Evolutionary conservation across 1,139 yeast genomes (phyloP).

Genomic region (Blastobotrys apis): DNA sequence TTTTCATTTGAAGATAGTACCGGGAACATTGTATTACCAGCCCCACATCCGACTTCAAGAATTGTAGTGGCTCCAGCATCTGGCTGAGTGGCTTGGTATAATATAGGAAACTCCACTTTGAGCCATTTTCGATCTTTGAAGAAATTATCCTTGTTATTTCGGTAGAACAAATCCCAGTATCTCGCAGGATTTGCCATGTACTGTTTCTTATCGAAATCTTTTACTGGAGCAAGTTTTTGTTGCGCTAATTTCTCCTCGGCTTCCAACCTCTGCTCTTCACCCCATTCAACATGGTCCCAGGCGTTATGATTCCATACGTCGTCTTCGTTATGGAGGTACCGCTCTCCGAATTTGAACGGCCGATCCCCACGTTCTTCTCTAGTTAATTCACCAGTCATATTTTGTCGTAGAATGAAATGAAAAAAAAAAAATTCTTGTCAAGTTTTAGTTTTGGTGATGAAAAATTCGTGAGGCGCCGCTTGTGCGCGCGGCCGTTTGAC

Average conservation of each 20-base stretch:
- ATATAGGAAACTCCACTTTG: conserved; percentile 84
- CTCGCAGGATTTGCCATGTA: conserved; percentile 85
- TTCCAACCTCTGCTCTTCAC: conserved; percentile 73
- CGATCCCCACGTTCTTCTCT: conserved; percentile 57
- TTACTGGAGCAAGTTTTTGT: conserved; percentile 79
- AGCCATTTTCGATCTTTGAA: conserved; percentile 97
- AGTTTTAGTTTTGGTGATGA: not conserved
- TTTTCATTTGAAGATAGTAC: conserved; percentile 77
- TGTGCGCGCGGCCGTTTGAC: no score
- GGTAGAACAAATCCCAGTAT: conserved; percentile 93
- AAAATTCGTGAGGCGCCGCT: not conserved
- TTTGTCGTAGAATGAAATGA: not conserved
- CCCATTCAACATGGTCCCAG: conserved; percentile 98
- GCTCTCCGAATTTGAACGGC: conserved; percentile 89
- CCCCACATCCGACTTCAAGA: conserved; percentile 96
- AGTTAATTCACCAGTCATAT: conserved; percentile 10
- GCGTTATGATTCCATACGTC: conserved; percentile 89
- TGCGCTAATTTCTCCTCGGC: conserved; percentile 71
- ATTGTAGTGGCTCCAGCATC: conserved; percentile 69
- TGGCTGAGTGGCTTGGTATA: conserved; percentile 70
- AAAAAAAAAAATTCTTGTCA: conserved; percentile 8
- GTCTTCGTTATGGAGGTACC: conserved; percentile 66
- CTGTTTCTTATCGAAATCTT: conserved; percentile 72
- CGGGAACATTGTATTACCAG: conserved; percentile 95
- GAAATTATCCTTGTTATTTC: conserved; percentile 85